Base-by-base conservation (phyloP, 805 yeast species). In the Myxozyma nipponensis region DNA sequence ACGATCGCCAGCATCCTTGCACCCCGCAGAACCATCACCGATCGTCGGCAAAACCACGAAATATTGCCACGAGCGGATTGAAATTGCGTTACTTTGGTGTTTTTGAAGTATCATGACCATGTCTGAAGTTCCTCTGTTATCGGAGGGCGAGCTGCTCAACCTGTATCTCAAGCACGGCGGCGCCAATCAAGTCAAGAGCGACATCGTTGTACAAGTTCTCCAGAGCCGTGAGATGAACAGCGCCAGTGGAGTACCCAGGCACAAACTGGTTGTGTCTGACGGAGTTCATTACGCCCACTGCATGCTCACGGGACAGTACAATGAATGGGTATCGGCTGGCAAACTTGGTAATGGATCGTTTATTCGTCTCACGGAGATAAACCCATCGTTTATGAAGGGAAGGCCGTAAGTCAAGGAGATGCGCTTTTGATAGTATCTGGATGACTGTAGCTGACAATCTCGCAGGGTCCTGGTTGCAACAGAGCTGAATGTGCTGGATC, bases 231-330 rank as follows among this genome's bases (percentile, higher is more conserved):
- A 56, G 42, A 39, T 54, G 25, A 22, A 26, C 23, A 44, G 46
- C 18, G 24, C 46, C 21, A 46, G 23, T 21, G 60, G 56, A 13
- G 50, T 44, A 22, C 60, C 60, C 7, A 28, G 13, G 13, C 13
- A 28, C 32, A 28, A 28, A 13, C 13, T 7, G 13, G 58, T 59
- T 4, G 19, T 58, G 21, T 55, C 61, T 6, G 63, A 59, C 34
- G 54, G 60, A 15, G 52, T 43, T 18, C 34, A 54, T 26, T 58
- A 39, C 26, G 44, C 52, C 19, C 54, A 59, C 40, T 48, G 46
- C 28, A 50, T 59, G 54, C 37, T 56, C 15, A 41, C 50, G 22
- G 25, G 39, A 24, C 42, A 46, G 15, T 39, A 41, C 23, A 48
- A 43, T 21, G 54, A 56, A 13, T 25, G 38, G 19, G 52, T 53